These are phyloP conservation scores for Cyanidioschyzon merolae DNA, from an alignment of 23 red algal genomes.

Conservation along the genomic window DNA sequence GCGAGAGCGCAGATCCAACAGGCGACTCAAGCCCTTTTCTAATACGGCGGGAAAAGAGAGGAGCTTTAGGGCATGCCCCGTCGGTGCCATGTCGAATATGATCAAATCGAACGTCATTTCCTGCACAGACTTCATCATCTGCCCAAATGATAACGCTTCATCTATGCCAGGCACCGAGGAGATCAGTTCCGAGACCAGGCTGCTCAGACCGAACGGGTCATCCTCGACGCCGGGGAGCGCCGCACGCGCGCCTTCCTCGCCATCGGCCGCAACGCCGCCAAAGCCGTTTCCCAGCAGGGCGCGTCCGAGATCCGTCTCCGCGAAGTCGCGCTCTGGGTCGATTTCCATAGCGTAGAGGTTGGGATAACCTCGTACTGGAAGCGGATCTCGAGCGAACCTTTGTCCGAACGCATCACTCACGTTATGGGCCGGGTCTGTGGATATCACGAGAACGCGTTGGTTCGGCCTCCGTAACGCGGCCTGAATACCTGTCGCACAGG, in stretches of 20 bases:
- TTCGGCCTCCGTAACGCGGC: constrained; percentile 21
- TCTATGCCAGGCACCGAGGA: constrained; percentile 87
- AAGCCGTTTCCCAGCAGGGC: constrained; percentile 19
- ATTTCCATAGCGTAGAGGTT: constrained; percentile 88
- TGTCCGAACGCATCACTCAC: constrained; percentile 86
- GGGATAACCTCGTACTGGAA: constrained; percentile 35
- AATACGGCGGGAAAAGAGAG: constrained; percentile 69
- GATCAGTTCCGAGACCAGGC: constrained; percentile 18
- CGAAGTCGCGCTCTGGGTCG: constrained; percentile 28
- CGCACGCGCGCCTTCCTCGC: constrained; percentile 5
- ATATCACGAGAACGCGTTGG: constrained; percentile 50
- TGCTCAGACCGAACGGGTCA: background rate
- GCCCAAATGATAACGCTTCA: constrained; percentile 87
- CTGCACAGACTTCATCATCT: constrained; percentile 68
- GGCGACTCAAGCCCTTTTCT: constrained; percentile 51
- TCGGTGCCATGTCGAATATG: constrained; percentile 92
- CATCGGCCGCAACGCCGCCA: background rate
- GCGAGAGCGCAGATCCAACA: constrained; percentile 44
- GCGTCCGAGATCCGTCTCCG: constrained; percentile 16
- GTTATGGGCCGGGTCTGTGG: constrained; percentile 96
- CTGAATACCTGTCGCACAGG: constrained; percentile 52
- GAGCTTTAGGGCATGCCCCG: constrained; percentile 86
- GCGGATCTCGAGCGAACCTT: constrained; percentile 58
- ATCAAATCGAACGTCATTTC: constrained; percentile 78
- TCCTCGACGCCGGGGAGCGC: constrained; percentile 22